Evolutionary conservation across 2,329 filamentous ascomycete species (phyloP).

Genomic region (Alternaria viburni): DNA sequence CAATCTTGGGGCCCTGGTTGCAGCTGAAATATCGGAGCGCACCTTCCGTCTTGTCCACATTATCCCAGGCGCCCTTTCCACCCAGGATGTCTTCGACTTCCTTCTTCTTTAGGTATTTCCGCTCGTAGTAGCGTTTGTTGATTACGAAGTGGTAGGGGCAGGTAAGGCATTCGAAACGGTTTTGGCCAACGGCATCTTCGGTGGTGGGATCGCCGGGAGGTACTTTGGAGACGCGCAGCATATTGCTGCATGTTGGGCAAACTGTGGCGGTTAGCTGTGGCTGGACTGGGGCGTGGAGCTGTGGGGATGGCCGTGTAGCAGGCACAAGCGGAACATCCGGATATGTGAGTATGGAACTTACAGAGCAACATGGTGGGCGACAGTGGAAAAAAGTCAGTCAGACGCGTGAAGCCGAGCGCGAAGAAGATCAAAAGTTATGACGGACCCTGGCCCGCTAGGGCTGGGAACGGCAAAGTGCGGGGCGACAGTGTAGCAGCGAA

Average conservation of each 20-base stretch:
- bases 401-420: not conserved
- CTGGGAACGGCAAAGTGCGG: slow-evolving; percentile 33
- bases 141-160: slow-evolving; percentile 92
- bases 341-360: slow-evolving; percentile 47
- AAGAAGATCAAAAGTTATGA: slow-evolving; percentile 34
- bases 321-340: not conserved
- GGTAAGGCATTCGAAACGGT: slow-evolving; percentile 93
- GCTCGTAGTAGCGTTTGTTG: slow-evolving; percentile 79
- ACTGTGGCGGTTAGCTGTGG: slow-evolving; percentile 51
- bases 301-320: not conserved
- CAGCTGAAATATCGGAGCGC: slow-evolving; percentile 5
- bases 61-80: slow-evolving; percentile 86
- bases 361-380: slow-evolving; percentile 67
- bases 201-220: slow-evolving; percentile 48
- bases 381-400: not conserved
- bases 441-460: slow-evolving; percentile 29
- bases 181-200: slow-evolving; percentile 56
- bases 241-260: slow-evolving; percentile 84
- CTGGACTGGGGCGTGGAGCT: not conserved
- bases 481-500: slow-evolving; percentile 16
- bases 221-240: slow-evolving; percentile 72
- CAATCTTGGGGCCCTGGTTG: not conserved
- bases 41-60: slow-evolving; percentile 80
- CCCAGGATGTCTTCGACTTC: slow-evolving; percentile 91
- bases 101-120: slow-evolving; percentile 79